phyloP scores from a whole-genome alignment of 345 rosid genomes.

The Gossypioides kirkii region DNA sequence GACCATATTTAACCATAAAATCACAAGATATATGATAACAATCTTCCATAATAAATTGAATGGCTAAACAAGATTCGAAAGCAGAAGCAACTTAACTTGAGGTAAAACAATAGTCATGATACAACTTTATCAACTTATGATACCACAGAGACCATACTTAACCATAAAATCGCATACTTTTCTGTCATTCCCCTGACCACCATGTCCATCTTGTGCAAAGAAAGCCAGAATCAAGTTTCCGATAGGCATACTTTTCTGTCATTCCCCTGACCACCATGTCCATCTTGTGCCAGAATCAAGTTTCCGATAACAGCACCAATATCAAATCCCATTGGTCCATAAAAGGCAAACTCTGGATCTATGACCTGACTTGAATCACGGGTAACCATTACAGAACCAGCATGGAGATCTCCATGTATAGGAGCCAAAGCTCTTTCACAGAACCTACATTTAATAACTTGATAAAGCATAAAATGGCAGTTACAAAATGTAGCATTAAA shows the following conservation, averaged over 20 bases:
- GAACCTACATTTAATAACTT: constrained; percentile 46
- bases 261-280: constrained; percentile 58
- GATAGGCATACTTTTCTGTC: constrained; percentile 53
- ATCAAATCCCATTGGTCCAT: constrained; percentile 94
- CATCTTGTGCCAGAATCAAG: constrained; percentile 95
- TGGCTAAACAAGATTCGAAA: not conserved
- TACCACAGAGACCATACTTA: not conserved
- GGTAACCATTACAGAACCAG: constrained; percentile 92
- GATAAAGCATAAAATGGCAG: not conserved
- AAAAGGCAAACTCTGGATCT: constrained; percentile 83
- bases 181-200: constrained; percentile 56
- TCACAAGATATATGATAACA: not conserved
- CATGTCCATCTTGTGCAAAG: constrained; percentile 91
- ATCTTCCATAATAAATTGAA: not conserved
- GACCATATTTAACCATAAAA: not conserved
- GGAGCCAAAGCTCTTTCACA: constrained; percentile 93
- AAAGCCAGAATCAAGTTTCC: constrained; percentile 70
- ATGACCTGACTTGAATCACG: constrained; percentile 78
- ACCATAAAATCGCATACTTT: constrained; percentile 34
- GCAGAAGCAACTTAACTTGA: not conserved
- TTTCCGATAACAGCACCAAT: constrained; percentile 90
- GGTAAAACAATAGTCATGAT: too few species aligned
- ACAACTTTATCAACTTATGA: not conserved
- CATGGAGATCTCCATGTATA: constrained; percentile 94
- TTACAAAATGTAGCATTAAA: not conserved